A percentile compares a stretch with the other conserved stretches of the same genome.
Evolutionary conservation across 129 eudicot genomes (phyloP).

Genomic region (Centella asiatica): DNA sequence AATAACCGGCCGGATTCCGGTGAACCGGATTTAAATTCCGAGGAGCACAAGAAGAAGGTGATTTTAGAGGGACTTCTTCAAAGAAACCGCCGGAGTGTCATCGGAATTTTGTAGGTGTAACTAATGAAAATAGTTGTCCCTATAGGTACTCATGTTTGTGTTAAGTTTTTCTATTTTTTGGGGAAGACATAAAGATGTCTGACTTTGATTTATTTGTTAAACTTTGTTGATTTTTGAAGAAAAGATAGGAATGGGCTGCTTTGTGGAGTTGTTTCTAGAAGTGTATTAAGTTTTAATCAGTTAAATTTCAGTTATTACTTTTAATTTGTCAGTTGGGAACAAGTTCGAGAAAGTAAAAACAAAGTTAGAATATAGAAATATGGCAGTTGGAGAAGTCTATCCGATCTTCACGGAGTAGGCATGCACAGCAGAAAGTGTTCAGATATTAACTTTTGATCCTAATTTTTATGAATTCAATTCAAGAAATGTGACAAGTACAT

Average conservation of each 20-base stretch:
- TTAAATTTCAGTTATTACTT: not conserved
- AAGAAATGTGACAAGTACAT: not conserved
- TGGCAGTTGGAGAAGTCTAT: constrained; percentile 6
- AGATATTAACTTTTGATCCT: not conserved
- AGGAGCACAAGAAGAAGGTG: constrained; percentile 44
- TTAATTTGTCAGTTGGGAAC: not conserved
- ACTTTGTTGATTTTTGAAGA: too few species aligned
- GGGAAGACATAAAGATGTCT: too few species aligned
- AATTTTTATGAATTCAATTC: not conserved
- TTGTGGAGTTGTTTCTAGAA: too few species aligned
- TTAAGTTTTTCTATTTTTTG: not conserved
- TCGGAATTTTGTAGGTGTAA: constrained; percentile 7
- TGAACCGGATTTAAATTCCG: constrained; percentile 10
- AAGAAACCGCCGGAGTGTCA: constrained; percentile 30
- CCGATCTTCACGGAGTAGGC: constrained; percentile 4
- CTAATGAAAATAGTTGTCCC: too few species aligned
- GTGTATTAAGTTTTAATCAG: too few species aligned
- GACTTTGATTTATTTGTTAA: too few species aligned
- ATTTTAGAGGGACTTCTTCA: constrained; percentile 52
- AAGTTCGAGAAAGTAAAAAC: not conserved
- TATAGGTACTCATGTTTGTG: too few species aligned
- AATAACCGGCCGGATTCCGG: constrained; percentile 8
- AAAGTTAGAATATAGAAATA: not conserved
- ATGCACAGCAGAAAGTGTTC: not conserved
- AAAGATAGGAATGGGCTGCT: too few species aligned